These are phyloP conservation scores for Choanephora cucurbitarum DNA, from an alignment of 371 early-diverging fungal genomes.

Conservation along the genomic window DNA sequence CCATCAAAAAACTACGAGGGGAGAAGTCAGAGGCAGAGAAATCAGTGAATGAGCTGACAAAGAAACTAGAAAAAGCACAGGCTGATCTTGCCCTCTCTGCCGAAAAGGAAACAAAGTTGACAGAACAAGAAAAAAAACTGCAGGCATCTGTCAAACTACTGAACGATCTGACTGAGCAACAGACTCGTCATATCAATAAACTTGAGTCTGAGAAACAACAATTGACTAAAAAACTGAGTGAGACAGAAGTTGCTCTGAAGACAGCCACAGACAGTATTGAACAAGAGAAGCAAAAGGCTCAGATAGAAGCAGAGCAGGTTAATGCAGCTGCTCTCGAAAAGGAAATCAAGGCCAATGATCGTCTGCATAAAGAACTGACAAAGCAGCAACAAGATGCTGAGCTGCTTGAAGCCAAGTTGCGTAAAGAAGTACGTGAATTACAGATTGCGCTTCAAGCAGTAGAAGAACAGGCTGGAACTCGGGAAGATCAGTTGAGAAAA, in stretches of 20 bases:
- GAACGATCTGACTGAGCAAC: conserved; percentile 59
- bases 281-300: conserved; percentile 37
- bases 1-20: conserved; percentile 71
- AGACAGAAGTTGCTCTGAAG: conserved; percentile 47
- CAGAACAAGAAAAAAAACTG: conserved; percentile 58
- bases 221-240: conserved; percentile 41
- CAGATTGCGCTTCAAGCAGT: conserved; percentile 57
- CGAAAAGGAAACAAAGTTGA: conserved; percentile 47
- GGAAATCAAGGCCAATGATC: conserved; percentile 51
- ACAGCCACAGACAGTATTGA: conserved; percentile 29
- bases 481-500: conserved; percentile 61
- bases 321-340: conserved; percentile 59
- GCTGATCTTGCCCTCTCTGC: conserved; percentile 56
- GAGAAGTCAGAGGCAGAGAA: conserved; percentile 72
- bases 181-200: conserved; percentile 64
- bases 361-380: conserved; percentile 57
- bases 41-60: conserved; percentile 52
- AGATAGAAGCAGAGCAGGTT: conserved; percentile 48
- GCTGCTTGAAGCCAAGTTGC: conserved; percentile 36
- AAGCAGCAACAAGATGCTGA: conserved; percentile 41
- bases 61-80: conserved; percentile 59
- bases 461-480: conserved; percentile 63
- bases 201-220: conserved; percentile 58
- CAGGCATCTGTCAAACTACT: conserved; percentile 57
- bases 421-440: conserved; percentile 64